A percentile compares a stretch with the other conserved stretches of the same genome.
These are phyloP conservation scores for Trapa incisa DNA, from an alignment of 345 rosid genomes.

Conservation along the genomic window DNA sequence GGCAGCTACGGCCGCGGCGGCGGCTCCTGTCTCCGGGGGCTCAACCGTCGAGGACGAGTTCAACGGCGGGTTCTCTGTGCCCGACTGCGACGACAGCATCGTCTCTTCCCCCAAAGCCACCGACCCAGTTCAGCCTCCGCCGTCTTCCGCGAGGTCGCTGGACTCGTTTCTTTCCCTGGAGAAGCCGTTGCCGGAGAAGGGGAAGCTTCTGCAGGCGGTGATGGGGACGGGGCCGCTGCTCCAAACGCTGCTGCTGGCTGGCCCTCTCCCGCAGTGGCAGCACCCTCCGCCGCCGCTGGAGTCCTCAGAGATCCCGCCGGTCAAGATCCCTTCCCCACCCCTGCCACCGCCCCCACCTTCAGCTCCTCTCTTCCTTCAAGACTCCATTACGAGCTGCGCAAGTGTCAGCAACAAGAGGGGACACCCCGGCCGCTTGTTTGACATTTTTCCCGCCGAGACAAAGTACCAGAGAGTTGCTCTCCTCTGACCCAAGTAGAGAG, in stretches of 20 bases:
- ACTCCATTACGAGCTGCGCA: conserved; percentile 28
- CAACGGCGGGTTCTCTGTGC: conserved; percentile 30
- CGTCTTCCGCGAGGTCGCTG: conserved; percentile 9
- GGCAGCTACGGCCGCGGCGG: conserved; percentile 26
- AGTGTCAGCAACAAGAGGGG: conserved; percentile 52
- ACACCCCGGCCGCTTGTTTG: conserved; percentile 32
- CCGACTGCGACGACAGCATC: conserved; percentile 86
- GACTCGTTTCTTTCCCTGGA: conserved; percentile 31
- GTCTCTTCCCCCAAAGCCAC: conserved; percentile 51
- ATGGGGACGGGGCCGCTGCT: conserved; percentile 94
- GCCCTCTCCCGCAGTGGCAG: conserved; percentile 93
- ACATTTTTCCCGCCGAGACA: conserved; percentile 31
- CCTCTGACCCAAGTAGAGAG: conserved; percentile 26
- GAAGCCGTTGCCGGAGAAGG: conserved; percentile 87
- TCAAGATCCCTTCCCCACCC: conserved; percentile 55
- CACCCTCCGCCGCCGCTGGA: conserved; percentile 94
- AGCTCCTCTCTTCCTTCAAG: conserved; percentile 30
- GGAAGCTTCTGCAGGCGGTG: conserved; percentile 90
- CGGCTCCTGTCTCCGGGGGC: conserved; percentile 61
- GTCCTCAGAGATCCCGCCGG: conserved; percentile 89
- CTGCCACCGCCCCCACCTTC: conserved; percentile 24
- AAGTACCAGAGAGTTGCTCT: conserved; percentile 58
- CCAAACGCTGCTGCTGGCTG: conserved; percentile 84
- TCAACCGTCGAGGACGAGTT: conserved; percentile 29
- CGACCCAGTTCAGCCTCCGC: conserved; percentile 27